Evolutionary conservation across 208 protist genomes (phyloP).

Genomic region (Trypanosoma mega): DNA sequence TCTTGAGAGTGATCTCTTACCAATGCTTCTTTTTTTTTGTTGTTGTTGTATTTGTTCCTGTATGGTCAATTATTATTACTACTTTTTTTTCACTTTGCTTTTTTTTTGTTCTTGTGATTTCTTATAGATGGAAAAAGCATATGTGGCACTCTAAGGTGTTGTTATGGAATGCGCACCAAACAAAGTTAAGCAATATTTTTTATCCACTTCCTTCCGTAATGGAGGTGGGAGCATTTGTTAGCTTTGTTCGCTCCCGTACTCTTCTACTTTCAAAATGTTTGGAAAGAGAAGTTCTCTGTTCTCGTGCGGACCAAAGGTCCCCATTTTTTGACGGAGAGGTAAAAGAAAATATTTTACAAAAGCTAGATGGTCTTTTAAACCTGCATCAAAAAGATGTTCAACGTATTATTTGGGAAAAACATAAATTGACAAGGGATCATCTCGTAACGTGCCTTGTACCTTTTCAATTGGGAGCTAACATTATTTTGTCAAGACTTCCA

Average conservation of each 20-base stretch:
- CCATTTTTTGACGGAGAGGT: slow-evolving; percentile 40
- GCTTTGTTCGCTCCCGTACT: slow-evolving; percentile 45
- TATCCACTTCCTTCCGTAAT: slow-evolving; percentile 79
- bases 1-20: not conserved
- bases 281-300: slow-evolving; percentile 22
- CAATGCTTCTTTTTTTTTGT: slow-evolving; percentile 4
- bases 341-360: slow-evolving; percentile 26
- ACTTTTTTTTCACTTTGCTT: not conserved
- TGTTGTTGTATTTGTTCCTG: slow-evolving; percentile 13
- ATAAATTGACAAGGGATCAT: slow-evolving; percentile 57
- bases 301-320: slow-evolving; percentile 32
- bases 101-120: slow-evolving; percentile 16
- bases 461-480: slow-evolving; percentile 80
- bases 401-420: slow-evolving; percentile 48
- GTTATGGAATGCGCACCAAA: too few relatives aligned
- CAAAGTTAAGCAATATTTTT: too few relatives aligned
- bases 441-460: slow-evolving; percentile 86
- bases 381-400: slow-evolving; percentile 69
- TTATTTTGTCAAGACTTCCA: slow-evolving; percentile 77
- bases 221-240: slow-evolving; percentile 65
- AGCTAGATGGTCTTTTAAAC: slow-evolving; percentile 40
- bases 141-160: too few relatives aligned
- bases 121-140: too few relatives aligned
- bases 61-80: slow-evolving; percentile 8
- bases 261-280: slow-evolving; percentile 39